A percentile compares a stretch with the other conserved stretches of the same genome.
Evolutionary conservation across 2,329 filamentous ascomycete genomes (phyloP).

Genomic region (Xylariaceae sp.): DNA sequence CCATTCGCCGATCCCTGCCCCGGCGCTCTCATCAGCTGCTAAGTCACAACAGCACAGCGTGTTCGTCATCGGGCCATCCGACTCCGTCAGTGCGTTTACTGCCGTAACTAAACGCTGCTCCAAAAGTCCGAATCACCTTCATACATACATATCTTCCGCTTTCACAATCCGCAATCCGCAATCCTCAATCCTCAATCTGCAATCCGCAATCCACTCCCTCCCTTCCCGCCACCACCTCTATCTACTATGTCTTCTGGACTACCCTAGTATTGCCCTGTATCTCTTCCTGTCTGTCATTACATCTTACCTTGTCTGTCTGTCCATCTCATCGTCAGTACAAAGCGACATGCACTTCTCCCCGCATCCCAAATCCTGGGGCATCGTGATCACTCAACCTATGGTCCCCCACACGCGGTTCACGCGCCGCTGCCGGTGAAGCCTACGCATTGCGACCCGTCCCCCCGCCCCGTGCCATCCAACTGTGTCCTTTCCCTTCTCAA

Average conservation of each 20-base stretch:
- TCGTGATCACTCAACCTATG: slow-evolving; percentile 26
- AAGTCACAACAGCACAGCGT: neutral
- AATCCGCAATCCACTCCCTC: neutral
- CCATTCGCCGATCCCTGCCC: slow-evolving; percentile 1
- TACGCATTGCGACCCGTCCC: neutral
- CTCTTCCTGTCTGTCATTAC: neutral
- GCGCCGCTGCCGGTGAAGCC: slow-evolving; percentile 19
- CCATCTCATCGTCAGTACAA: slow-evolving; percentile 15
- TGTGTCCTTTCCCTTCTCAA: neutral
- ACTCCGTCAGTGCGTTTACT: slow-evolving; percentile 8
- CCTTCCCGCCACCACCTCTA: neutral
- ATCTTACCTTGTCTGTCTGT: neutral
- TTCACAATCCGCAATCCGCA: neutral
- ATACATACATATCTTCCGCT: neutral
- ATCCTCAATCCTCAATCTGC: neutral
- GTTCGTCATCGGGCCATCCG: slow-evolving; percentile 21
- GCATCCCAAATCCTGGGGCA: slow-evolving; percentile 29
- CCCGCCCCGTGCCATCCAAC: slow-evolving; percentile 5
- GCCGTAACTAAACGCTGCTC: neutral
- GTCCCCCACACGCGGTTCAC: slow-evolving; percentile 25
- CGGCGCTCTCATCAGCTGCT: slow-evolving; percentile 9
- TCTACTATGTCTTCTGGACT: neutral
- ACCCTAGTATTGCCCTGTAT: neutral
- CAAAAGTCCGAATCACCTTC: neutral
- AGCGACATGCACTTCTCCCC: slow-evolving; percentile 32